A percentile compares a stretch with the other conserved stretches of the same genome.
These are phyloP conservation scores for Pichia sp. DNA, from an alignment of 1,139 yeast genomes.

Conservation along the genomic window DNA sequence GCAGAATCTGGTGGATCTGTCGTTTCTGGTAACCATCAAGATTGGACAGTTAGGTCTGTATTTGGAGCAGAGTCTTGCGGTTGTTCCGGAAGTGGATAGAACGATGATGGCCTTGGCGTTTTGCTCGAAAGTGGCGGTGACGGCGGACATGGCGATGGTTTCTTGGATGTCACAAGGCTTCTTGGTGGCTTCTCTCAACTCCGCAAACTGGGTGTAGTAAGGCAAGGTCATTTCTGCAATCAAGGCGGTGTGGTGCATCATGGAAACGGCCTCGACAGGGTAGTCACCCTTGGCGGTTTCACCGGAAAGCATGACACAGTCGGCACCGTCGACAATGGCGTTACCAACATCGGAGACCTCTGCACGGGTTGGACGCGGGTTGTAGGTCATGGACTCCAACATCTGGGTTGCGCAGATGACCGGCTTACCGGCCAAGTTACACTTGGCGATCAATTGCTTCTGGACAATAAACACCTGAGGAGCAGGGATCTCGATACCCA, in stretches of 20 bases:
- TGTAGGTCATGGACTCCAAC: constrained; percentile 99
- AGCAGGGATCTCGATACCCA: constrained; percentile 99
- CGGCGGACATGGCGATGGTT: constrained; percentile 97
- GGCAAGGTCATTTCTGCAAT: constrained; percentile 97
- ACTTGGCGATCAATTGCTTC: constrained; percentile 97
- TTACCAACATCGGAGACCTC: constrained; percentile 99
- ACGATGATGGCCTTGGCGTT: constrained; percentile 95
- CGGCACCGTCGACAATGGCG: constrained; percentile 99
- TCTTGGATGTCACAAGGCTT: constrained; percentile 93
- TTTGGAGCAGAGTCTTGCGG: constrained; percentile 95
- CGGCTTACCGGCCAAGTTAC: constrained; percentile 99
- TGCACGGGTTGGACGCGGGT: constrained; percentile 99
- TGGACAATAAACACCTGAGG: constrained; percentile 98
- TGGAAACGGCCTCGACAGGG: constrained; percentile 94
- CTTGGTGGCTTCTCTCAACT: constrained; percentile 77
- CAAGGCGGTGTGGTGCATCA: constrained; percentile 97
- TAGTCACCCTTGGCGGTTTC: constrained; percentile 99
- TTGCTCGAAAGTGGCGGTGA: constrained; percentile 93
- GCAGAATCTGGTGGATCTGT: constrained; percentile 86
- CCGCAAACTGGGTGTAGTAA: constrained; percentile 77
- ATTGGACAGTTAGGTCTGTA: constrained; percentile 98
- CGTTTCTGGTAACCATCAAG: constrained; percentile 96
- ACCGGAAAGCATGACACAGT: constrained; percentile 99
- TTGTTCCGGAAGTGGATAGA: constrained; percentile 88
- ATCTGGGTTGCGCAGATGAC: constrained; percentile 99